Conservation (phyloP, 805 yeast genomes). For the Jamesozyma spencerorum region DNA sequence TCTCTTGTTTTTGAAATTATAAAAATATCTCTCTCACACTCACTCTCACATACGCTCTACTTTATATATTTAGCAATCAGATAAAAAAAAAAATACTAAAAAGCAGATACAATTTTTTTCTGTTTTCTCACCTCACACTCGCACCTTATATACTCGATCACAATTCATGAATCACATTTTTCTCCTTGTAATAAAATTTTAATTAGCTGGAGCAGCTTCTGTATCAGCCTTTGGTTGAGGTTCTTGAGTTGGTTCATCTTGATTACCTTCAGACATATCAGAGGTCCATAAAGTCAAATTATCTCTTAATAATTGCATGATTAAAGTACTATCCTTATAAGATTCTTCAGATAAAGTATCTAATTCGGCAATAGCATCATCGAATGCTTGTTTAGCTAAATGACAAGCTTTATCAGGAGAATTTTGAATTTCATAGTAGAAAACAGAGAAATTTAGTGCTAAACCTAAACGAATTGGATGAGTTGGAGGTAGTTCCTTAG, state of each 20-base stretch:
- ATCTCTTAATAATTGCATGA: conserved; percentile 95
- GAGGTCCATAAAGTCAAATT: conserved; percentile 95
- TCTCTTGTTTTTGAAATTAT: too few species aligned
- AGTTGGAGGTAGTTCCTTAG: conserved; percentile 89
- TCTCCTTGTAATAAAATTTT: background rate
- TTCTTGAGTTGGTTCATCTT: conserved; percentile 38
- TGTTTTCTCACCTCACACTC: too few species aligned
- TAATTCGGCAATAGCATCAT: conserved; percentile 95
- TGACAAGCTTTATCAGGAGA: conserved; percentile 97
- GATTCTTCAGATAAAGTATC: conserved; percentile 94
- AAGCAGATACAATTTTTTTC: background rate
- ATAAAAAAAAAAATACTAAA: background rate
- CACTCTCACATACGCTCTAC: background rate
- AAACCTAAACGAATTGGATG: conserved; percentile 95
- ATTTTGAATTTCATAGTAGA: conserved; percentile 93
- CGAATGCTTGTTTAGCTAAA: conserved; percentile 95
- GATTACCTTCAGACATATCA: conserved; percentile 74
- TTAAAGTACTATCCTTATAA: conserved; percentile 93
- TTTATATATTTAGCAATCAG: background rate
- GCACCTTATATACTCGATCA: too few species aligned
- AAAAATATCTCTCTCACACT: too few species aligned
- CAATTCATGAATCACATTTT: too few species aligned
- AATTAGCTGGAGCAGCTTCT: conserved; percentile 4
- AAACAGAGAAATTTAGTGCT: conserved; percentile 93
- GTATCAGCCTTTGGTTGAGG: conserved; percentile 14